Conservation (phyloP, 2,329 filamentous ascomycete species). For the Hypoxylon sp. region DNA sequence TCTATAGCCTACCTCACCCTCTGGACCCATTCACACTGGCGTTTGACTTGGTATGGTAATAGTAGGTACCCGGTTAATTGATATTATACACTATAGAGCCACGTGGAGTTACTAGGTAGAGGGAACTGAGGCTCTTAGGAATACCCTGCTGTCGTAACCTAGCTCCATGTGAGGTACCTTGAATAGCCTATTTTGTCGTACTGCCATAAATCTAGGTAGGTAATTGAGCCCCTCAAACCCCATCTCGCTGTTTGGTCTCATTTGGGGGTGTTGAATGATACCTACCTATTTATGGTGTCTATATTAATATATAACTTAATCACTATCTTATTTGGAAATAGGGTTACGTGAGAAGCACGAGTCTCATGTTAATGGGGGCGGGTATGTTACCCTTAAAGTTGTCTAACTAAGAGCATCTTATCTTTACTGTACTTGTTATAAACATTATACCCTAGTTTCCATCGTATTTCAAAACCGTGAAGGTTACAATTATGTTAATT, state of each 20-base stretch:
- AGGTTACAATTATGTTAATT: not conserved
- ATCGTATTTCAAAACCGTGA: too few relatives aligned
- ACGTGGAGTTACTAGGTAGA: slow-evolving; percentile 3
- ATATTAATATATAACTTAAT: not conserved
- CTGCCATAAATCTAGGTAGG: not conserved
- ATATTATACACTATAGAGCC: slow-evolving; percentile 2
- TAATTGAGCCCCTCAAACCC: not conserved
- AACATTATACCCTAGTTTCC: too few relatives aligned
- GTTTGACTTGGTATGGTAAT: not conserved
- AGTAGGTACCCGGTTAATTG: not conserved
- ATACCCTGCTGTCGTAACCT: not conserved
- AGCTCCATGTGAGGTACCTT: too few relatives aligned
- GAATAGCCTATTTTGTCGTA: slow-evolving; percentile 4
- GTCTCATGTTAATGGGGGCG: not conserved
- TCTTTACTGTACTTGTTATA: too few relatives aligned
- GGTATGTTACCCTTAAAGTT: not conserved
- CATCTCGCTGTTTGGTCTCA: not conserved
- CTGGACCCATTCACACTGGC: not conserved
- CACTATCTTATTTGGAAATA: not conserved
- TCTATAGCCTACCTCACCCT: not conserved
- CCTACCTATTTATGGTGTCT: not conserved
- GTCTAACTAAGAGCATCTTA: too few relatives aligned
- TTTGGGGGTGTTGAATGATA: not conserved
- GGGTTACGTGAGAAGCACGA: not conserved
- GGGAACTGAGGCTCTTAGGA: not conserved